These are phyloP conservation scores for Protomyces macrosporus DNA, from an alignment of 1,139 yeast species.

Conservation along the genomic window DNA sequence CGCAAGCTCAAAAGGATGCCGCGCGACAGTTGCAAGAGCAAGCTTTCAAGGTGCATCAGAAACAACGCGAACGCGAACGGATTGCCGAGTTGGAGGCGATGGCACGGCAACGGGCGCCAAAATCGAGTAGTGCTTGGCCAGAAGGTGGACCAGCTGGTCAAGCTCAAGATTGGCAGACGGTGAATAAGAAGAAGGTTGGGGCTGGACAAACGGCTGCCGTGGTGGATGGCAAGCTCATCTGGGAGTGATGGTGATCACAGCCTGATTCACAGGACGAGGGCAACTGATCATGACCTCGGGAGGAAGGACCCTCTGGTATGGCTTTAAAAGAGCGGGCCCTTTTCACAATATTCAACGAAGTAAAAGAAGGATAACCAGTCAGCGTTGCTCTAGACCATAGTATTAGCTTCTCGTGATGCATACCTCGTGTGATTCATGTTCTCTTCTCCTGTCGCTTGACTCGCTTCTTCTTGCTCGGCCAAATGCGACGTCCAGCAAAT, in stretches of 20 bases:
- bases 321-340: too few species aligned
- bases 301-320: too few species aligned
- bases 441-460: too few species aligned
- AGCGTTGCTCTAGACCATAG: too few species aligned
- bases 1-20: constrained; percentile 14
- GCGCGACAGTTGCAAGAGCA: constrained; percentile 1
- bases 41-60: constrained; percentile 1
- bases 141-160: not conserved
- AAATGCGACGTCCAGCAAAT: too few species aligned
- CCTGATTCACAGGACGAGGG: too few species aligned
- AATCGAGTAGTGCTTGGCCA: constrained; percentile 2
- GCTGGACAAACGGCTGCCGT: not conserved
- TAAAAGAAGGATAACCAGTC: too few species aligned
- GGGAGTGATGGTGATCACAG: not conserved
- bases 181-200: constrained; percentile 2
- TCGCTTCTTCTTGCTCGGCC: too few species aligned
- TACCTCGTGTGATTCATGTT: too few species aligned
- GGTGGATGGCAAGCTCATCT: constrained; percentile 1
- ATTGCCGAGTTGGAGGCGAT: not conserved
- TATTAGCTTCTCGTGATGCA: too few species aligned
- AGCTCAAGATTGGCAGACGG: constrained; percentile 9
- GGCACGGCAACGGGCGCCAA: not conserved
- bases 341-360: too few species aligned
- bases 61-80: not conserved
- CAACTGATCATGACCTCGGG: too few species aligned